These are phyloP conservation scores for Chlorencoelia australis DNA, from an alignment of 2,329 filamentous ascomycete species.

Conservation along the genomic window DNA sequence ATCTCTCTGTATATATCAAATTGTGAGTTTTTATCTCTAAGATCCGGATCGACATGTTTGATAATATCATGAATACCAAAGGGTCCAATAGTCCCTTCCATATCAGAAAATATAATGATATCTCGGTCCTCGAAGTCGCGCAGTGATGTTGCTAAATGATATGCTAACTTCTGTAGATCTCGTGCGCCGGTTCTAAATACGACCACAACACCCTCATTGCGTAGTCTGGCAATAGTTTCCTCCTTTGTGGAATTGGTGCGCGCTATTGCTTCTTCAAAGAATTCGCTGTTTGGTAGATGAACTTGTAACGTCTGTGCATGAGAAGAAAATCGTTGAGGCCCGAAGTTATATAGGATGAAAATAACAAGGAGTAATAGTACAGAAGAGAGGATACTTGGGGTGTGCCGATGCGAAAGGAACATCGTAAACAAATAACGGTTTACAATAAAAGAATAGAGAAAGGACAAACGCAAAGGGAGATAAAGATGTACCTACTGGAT, in stretches of 20 bases:
- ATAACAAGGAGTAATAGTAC: too few species aligned
- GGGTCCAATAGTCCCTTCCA: slow-evolving; percentile 38
- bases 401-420: too few species aligned
- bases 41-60: slow-evolving; percentile 33
- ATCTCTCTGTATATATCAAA: slow-evolving; percentile 37
- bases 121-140: slow-evolving; percentile 34
- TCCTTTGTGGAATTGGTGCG: slow-evolving; percentile 7
- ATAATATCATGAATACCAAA: slow-evolving; percentile 37
- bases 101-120: slow-evolving; percentile 48
- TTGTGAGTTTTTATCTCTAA: slow-evolving; percentile 32
- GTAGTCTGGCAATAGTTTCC: slow-evolving; percentile 7
- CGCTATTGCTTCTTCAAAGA: too few species aligned
- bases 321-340: too few species aligned
- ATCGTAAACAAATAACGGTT: too few species aligned
- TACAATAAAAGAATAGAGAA: too few species aligned
- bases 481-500: too few species aligned
- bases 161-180: slow-evolving; percentile 41
- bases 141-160: slow-evolving; percentile 43
- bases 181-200: slow-evolving; percentile 50
- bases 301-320: too few species aligned
- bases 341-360: too few species aligned
- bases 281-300: too few species aligned
- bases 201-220: slow-evolving; percentile 23
- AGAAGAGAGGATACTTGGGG: too few species aligned
- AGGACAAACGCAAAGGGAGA: too few species aligned